These are phyloP conservation scores for Pleurostoma richardsiae DNA, from an alignment of 2,329 filamentous ascomycete genomes.

Conservation along the genomic window DNA sequence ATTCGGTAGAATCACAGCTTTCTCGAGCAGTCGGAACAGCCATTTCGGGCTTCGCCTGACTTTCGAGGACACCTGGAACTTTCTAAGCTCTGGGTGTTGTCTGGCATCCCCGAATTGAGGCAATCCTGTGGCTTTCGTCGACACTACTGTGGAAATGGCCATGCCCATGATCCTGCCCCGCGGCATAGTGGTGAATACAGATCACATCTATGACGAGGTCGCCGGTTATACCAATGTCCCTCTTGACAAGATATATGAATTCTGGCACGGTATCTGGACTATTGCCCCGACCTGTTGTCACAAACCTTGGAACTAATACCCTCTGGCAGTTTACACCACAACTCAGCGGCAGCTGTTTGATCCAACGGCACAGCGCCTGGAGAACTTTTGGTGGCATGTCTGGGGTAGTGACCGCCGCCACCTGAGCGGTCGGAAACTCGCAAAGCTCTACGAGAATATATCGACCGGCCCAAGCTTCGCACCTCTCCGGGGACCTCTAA, in stretches of 20 bases:
- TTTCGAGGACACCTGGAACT: no score
- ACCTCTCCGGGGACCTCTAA: slow-evolving; percentile 46
- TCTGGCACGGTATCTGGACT: slow-evolving; percentile 47
- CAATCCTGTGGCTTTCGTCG: no score
- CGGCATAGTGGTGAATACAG: slow-evolving; percentile 51
- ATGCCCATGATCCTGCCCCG: slow-evolving; percentile 46
- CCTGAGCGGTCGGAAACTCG: slow-evolving; percentile 48
- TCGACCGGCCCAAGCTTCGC: slow-evolving; percentile 53
- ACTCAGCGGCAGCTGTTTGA: slow-evolving; percentile 54
- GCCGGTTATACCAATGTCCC: slow-evolving; percentile 45
- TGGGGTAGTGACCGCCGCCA: slow-evolving; percentile 53
- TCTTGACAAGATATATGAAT: slow-evolving; percentile 46
- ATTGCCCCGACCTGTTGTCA: background rate
- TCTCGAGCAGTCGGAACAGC: no score
- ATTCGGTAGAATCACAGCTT: no score
- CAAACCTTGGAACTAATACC: slow-evolving; percentile 3
- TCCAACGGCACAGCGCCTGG: slow-evolving; percentile 56
- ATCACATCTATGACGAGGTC: slow-evolving; percentile 47
- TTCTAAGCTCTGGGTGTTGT: no score
- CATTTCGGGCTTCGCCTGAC: no score
- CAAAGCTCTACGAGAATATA: slow-evolving; percentile 52
- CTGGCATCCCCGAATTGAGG: no score
- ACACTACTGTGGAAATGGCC: slow-evolving; percentile 1
- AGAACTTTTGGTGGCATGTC: slow-evolving; percentile 64
- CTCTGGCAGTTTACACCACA: slow-evolving; percentile 49